Conservation (phyloP, 2,329 filamentous ascomycete species). For the Thielaviopsis euricoi region DNA sequence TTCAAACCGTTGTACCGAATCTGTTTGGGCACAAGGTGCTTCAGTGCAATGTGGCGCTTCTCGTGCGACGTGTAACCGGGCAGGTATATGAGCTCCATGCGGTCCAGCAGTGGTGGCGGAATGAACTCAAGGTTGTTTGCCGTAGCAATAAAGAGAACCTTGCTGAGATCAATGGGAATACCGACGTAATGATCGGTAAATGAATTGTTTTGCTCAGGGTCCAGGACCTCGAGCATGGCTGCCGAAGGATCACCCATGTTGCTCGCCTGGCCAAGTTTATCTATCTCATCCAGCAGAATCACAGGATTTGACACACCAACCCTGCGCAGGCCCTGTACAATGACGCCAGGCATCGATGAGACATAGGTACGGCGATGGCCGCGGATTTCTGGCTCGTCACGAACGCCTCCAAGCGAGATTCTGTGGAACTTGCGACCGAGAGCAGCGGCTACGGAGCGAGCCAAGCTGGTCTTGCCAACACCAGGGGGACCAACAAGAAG, state of each 20-base stretch:
- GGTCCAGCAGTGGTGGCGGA: conserved; percentile 78
- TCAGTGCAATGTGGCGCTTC: conserved; percentile 85
- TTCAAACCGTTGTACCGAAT: conserved; percentile 75
- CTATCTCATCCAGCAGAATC: conserved; percentile 90
- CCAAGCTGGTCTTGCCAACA: conserved; percentile 89
- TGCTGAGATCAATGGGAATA: conserved; percentile 88
- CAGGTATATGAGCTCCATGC: conserved; percentile 90
- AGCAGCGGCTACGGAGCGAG: conserved; percentile 80
- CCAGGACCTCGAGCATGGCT: conserved; percentile 93
- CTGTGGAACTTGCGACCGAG: conserved; percentile 91
- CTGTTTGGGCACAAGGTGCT: conserved; percentile 93
- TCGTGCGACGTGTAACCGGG: conserved; percentile 94
- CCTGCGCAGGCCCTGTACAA: conserved; percentile 88
- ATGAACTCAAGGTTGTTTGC: conserved; percentile 93
- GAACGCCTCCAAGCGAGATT: conserved; percentile 86
- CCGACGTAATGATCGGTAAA: conserved; percentile 96
- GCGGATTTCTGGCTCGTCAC: conserved; percentile 92
- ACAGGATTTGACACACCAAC: conserved; percentile 92
- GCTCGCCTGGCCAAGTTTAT: conserved; percentile 84
- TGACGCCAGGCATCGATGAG: conserved; percentile 92
- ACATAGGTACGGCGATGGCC: conserved; percentile 93
- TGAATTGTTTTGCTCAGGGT: conserved; percentile 89
- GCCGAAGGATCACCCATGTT: conserved; percentile 92
- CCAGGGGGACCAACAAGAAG: conserved; percentile 86
- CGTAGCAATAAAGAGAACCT: conserved; percentile 93